Evolutionary conservation across 805 yeast genomes (phyloP), one percentile per base, ranked within the genome.

Genomic region (Metschnikowia proteae): DNA sequence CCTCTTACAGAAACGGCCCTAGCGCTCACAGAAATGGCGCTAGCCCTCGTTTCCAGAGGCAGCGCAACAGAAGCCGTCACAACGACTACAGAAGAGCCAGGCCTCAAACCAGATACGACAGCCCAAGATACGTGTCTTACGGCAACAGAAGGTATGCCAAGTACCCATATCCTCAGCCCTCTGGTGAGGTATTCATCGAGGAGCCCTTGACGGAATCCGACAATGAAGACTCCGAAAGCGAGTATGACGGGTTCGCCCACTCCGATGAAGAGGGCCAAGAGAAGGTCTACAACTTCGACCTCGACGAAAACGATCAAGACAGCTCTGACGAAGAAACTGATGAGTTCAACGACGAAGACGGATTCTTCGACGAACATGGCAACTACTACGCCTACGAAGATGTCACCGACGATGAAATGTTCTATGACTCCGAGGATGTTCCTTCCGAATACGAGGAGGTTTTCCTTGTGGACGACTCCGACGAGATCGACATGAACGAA

Each of bases 171-270:
- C 59, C 61, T 37, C 73, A 69, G 53, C 74, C 72, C 8, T 56
- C 67, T 7, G 60, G 63, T 11, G 58, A 62, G 31, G 60, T 69
- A n/a, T 71, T 60, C 49, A 72, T 73, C 31, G 78, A 73, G 61
- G 78, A 73, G 56, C 76, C 78, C 29, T 69, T 64, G 40, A 64
- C 70, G 44, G 73, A 68, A 33, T 60, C 61, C 13, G 71, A 64
- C 41, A 51, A 50, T 25, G 61, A 53, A 32, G 58, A 51, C 10
- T 57, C 59, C 31, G 64, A 59, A 28, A 51, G 59, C 47, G 64
- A 59, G 35, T 54, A 52, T 43, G 62, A 58, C 32, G 57, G 59
- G 17, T 51, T 40, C 30, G 58, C 55, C 3, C 51, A 29, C 25
- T 51, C 58, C 7, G 73, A 66, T 38, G 51, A 51, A 22, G 53